phyloP scores from a whole-genome alignment of 164 flowering plant species.

The Paratinospora sagittata region DNA sequence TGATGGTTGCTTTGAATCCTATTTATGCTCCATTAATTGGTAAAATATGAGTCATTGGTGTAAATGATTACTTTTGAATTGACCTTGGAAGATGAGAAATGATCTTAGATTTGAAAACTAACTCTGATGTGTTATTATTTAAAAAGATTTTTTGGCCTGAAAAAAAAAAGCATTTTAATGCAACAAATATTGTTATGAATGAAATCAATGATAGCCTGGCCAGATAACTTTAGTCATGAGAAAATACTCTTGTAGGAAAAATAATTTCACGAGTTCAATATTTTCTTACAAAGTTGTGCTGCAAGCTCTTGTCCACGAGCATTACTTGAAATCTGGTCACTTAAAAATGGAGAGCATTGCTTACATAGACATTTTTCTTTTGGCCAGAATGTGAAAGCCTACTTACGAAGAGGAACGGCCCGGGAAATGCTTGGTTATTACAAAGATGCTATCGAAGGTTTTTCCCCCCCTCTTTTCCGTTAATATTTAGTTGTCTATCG shows the following conservation, averaged over 20 bases:
- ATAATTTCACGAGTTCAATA: not conserved
- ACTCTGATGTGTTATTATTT: too few relatives aligned
- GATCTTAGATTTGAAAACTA: not conserved
- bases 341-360: not conserved
- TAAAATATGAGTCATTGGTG: not conserved
- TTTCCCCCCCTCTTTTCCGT: not conserved
- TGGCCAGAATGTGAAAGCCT: conserved; percentile 82
- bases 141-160: not conserved
- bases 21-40: not conserved
- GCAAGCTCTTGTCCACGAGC: not conserved
- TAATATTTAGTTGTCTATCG: not conserved
- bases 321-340: not conserved
- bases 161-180: not conserved
- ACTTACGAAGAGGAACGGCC: conserved; percentile 90
- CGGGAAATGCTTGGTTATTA: conserved; percentile 91
- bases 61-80: not conserved
- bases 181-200: not conserved
- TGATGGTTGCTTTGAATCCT: not conserved
- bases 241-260: too few relatives aligned
- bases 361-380: not conserved
- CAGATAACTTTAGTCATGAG: too few relatives aligned
- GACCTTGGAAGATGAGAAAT: not conserved
- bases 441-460: conserved; percentile 91
- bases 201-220: too few relatives aligned
- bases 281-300: not conserved